Conservation (phyloP, 345 rosid genomes). For the Populus nigra region DNA sequence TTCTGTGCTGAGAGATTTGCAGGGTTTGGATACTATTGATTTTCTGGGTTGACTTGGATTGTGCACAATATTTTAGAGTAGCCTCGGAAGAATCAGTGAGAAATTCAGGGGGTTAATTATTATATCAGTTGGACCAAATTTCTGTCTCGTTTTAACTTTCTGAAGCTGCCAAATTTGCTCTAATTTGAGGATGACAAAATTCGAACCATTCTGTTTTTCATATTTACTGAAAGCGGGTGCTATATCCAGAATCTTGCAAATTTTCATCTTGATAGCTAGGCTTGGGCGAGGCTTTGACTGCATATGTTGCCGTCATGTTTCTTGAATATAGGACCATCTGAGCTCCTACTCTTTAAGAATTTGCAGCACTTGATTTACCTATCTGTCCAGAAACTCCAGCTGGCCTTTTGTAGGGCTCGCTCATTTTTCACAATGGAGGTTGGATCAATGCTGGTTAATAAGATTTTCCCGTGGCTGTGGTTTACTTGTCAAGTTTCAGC, state of each 20-base stretch:
- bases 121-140: background rate
- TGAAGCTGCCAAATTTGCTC: background rate
- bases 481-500: background rate
- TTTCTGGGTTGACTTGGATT: background rate
- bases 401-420: background rate
- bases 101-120: background rate
- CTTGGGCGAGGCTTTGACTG: background rate
- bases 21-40: background rate
- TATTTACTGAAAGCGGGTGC: background rate
- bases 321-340: background rate
- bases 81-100: background rate
- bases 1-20: background rate
- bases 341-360: background rate
- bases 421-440: background rate
- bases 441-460: background rate
- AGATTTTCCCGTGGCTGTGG: background rate
- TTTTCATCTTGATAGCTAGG: background rate
- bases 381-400: background rate
- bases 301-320: background rate
- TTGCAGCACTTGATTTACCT: background rate
- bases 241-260: background rate
- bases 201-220: background rate
- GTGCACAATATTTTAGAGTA: background rate
- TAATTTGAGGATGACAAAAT: background rate
- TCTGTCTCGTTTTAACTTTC: background rate